Base-by-base conservation (phyloP, 2,329 filamentous ascomycete genomes). In the Epichloe uncinata region DNA sequence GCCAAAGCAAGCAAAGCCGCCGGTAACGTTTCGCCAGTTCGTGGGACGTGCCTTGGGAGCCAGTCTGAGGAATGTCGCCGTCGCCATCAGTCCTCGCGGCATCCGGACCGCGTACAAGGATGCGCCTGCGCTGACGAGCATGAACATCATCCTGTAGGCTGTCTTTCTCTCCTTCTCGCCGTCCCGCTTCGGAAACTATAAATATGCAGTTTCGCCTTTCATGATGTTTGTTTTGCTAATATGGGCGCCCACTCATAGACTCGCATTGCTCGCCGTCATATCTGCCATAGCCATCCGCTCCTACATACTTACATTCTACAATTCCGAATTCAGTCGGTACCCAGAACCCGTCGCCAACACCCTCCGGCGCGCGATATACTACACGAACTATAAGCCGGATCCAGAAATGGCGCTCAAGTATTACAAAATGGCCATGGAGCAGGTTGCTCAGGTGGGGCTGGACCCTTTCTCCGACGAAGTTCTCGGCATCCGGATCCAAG, bases 381-480 rank as follows among this genome's bases (percentile, higher is more conserved):
- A 87, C 67, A 87, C 83, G 56, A 90, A 93, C 60, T 78, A 84
- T 55, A 74, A 79, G 38, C 76, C 85, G 4, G 84, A 95, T 52
- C 81, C 87, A 3, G 77, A 84, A 52, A 75, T 85, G 49, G 90
- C 91, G 1, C 73, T 94, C 52, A 85, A 87, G 57, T 87, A 87
- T 65, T 97, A 95, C 65, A 82, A 82, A 59, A 77, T 85, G 56
- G 89, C 90, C 3, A 72, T 97, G 51, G 73, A 82, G 54, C 75
- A 84, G 47, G 88, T 88, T 51, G 71, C 81, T 46, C 81, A 87
- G 60, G 62, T 85, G 47, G 81, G 82, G 0, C 79, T 98, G 70
- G 88, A 97, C 61, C 87, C 87, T 0, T 94, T 90, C 63, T 90
- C 86, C 4, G 86, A 96, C 58, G 90, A 96, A 63, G 83, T 96